A percentile compares a stretch with the other conserved stretches of the same genome.
Conservation (phyloP, 2,329 filamentous ascomycete genomes). For the Talaromyces sp. region DNA sequence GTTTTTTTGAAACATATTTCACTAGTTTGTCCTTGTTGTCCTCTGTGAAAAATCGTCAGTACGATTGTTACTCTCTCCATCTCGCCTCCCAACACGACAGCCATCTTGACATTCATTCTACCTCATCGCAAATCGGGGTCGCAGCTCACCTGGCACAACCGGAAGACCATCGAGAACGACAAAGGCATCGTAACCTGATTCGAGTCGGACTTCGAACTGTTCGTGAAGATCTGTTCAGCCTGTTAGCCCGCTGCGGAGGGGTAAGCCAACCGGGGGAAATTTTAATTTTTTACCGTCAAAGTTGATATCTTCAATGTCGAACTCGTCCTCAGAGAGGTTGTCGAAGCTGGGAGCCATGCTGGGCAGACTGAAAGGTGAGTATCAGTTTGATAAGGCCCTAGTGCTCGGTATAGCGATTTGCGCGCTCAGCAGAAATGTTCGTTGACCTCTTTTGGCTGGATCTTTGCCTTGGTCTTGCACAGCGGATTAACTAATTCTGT, state of each 20-base stretch:
- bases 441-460: slow-evolving; percentile 6
- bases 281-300: slow-evolving; percentile 58
- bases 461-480: slow-evolving; percentile 6
- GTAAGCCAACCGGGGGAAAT: slow-evolving; percentile 19
- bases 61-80: background rate
- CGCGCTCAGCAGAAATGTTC: slow-evolving; percentile 8
- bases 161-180: slow-evolving; percentile 94
- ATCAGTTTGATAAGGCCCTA: slow-evolving; percentile 21
- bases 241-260: slow-evolving; percentile 27
- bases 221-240: slow-evolving; percentile 68
- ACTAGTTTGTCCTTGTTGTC: slow-evolving; percentile 91
- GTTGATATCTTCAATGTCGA: slow-evolving; percentile 91
- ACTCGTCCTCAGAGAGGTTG: slow-evolving; percentile 83
- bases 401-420: slow-evolving; percentile 10
- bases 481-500: slow-evolving; percentile 20
- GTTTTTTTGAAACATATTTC: slow-evolving; percentile 93
- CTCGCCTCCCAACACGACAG: background rate
- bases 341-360: slow-evolving; percentile 94
- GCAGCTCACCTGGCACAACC: slow-evolving; percentile 53
- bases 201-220: slow-evolving; percentile 91
- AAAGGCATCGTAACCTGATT: slow-evolving; percentile 94
- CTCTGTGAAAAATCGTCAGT: slow-evolving; percentile 44
- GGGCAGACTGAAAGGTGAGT: slow-evolving; percentile 27
- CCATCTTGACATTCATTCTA: background rate
- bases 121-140: background rate